Base-by-base conservation (phyloP, 352 stramenopile genomes). In the Bremia lactucae region DNA sequence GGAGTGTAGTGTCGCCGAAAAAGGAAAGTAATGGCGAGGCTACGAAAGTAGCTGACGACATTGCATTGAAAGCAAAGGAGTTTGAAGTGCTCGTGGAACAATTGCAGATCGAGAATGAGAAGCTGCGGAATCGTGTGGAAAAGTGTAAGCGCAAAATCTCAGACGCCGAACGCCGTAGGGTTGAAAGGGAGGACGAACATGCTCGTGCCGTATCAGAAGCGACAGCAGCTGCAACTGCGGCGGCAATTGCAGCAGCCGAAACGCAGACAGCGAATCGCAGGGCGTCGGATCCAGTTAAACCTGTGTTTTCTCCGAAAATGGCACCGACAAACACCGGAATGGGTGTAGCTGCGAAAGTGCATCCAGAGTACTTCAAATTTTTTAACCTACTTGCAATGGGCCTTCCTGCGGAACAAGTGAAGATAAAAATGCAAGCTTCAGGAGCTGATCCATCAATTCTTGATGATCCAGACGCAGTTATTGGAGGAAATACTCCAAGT, bases 331-430 rank as follows among this genome's bases (percentile, higher is more conserved):
- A 29, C 16, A 74, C 52, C 39, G 50, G 55, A 42, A 13, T 24
- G 14, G 69, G 70, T 29, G 55, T 86, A 1, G 64, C 45, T 42
- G 73, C 66, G 4, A 80, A 83, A 46, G 72, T 89, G 6, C 71
- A 90, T 34, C 78, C 75, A 0, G 73, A 85, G 11, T 90, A 72
- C 36, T 47, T 54, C 23, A 90, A 91, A 52, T 93, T 73, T 28
- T 93, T 93, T 52, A 93, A 87, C 54, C 46, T 93, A 4, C 29
- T 89, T 21, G 70, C 55, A 15, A 90, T 93, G 78, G 80, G 80
- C 4, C 31, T 93, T 14, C 80, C 76, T 37, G 45, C 63, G 11
- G 80, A 90, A 31, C 80, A 93, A 47, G 75, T 90, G 3, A 87
- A 90, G 50, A 67, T 89, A 66, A 90, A 90, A 46, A 90, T 93